Percentiles rank a stretch among this genome's conserved stretches.
These are phyloP conservation scores for Paramecium sexaurelia DNA, from an alignment of 73 alveolate genomes.

Conservation along the genomic window DNA sequence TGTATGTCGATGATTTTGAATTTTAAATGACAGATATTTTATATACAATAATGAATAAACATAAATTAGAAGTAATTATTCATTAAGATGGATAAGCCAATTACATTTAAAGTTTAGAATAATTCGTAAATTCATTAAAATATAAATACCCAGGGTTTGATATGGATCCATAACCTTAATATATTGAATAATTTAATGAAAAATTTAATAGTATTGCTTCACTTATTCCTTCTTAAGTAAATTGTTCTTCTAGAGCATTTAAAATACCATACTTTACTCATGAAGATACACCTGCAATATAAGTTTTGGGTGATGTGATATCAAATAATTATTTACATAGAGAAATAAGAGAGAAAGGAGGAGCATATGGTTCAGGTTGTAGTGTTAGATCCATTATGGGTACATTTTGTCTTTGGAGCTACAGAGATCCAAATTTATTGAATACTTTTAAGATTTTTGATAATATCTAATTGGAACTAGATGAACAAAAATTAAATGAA, in stretches of 20 bases:
- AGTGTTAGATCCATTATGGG: conserved; percentile 76
- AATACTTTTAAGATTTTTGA: conserved; percentile 52
- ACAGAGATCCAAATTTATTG: conserved; percentile 76
- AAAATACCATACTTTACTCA: conserved; percentile 70
- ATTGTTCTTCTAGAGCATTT: conserved; percentile 76
- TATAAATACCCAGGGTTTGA: neutral
- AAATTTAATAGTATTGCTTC: conserved; percentile 80
- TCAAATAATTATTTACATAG: conserved; percentile 75
- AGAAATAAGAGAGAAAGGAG: conserved; percentile 91
- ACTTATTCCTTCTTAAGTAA: conserved; percentile 62
- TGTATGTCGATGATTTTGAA: conserved; percentile 60
- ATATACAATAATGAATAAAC: conserved; percentile 25
- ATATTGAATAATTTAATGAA: conserved; percentile 62
- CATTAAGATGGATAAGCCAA: conserved; percentile 45
- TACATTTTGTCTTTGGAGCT: conserved; percentile 73
- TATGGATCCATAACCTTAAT: neutral
- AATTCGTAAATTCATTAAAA: neutral
- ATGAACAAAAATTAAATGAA: neutral
- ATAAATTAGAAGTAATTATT: conserved; percentile 42
- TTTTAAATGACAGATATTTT: conserved; percentile 44
- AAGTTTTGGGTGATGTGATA: conserved; percentile 71
- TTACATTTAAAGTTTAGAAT: neutral
- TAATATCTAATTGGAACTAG: neutral
- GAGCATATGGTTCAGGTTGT: conserved; percentile 92
- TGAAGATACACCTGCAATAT: conserved; percentile 68